Base-by-base conservation (phyloP, 2,329 filamentous ascomycete genomes). In the Fusarium buxicola region DNA sequence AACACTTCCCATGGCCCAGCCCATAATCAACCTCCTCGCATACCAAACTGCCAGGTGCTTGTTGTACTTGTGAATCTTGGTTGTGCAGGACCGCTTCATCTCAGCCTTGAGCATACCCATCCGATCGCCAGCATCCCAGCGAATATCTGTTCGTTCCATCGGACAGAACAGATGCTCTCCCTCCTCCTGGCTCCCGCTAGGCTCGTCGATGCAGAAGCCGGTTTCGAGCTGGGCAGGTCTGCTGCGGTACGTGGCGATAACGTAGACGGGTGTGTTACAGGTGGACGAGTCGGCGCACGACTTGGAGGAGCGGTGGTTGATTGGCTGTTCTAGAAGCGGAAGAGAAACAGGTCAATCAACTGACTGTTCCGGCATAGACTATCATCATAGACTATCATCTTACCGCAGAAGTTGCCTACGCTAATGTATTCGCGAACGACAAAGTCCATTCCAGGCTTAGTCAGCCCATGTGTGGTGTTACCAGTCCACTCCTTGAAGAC, bases 21-120 rank as follows among this genome's bases (percentile, higher is more conserved):
- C 65, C 0, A 18, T 45, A 1, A 74, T 35, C 36, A 76, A 47
- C 9, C 51, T 57, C 3, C 73, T 55, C 0, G 64, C 64, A 1
- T 75, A 68, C 72, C 72, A 76, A 3, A 76, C 60, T 0, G 74
- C 74, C 28, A 72, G 47, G 34, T 73, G 65, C 38, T 76, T 76
- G 41, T 76, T 76, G 39, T 70, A 67, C 28, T 66, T 69, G 44
- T 72, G 66, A 4, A 75, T 58, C 49, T 71, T 72, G 7, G 54
- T 56, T 2, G 68, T 55, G 3, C 74, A 65, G n/a, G 61, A 64
- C 8, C 39, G 45, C 27, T 63, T 64, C 27, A 76, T 66, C 13
- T 55, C 53, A 0, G 40, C 28, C 10, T 66, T 60, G 15, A 75
- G 43, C 7, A 61, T 28, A 0, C 47, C 25, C 25, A 65, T 18